These are phyloP conservation scores for Omphalea diandra DNA, from an alignment of 441 rosid genomes.

Conservation along the genomic window DNA sequence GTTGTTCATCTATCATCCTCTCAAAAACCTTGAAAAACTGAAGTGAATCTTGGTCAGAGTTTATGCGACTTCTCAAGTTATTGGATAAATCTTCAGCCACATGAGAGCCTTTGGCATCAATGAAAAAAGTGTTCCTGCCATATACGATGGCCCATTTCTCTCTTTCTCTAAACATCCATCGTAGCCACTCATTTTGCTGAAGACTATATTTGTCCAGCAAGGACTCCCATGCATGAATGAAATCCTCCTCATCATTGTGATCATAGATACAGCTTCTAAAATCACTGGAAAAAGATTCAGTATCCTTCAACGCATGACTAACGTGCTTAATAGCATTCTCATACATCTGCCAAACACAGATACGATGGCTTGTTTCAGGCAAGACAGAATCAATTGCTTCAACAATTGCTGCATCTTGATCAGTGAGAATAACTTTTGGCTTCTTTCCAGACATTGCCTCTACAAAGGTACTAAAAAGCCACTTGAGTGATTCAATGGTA, in stretches of 20 bases:
- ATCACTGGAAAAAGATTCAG: constrained; percentile 13
- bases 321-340: constrained; percentile 26
- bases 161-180: constrained; percentile 18
- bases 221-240: constrained; percentile 17
- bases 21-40: constrained; percentile 17
- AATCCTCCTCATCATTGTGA: constrained; percentile 20
- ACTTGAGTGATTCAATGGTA: constrained; percentile 16
- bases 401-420: constrained; percentile 21
- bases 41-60: constrained; percentile 10
- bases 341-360: constrained; percentile 27
- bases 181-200: constrained; percentile 21
- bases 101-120: constrained; percentile 11
- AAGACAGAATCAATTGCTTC: constrained; percentile 17
- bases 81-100: constrained; percentile 12
- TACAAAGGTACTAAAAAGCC: constrained; percentile 19
- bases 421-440: constrained; percentile 19
- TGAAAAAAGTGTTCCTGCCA: constrained; percentile 13
- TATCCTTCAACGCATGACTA: not conserved
- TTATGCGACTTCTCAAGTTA: constrained; percentile 15
- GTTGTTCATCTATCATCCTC: constrained; percentile 15
- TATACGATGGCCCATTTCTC: constrained; percentile 19
- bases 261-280: constrained; percentile 23
- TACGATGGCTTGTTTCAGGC: constrained; percentile 17
- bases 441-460: constrained; percentile 23
- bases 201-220: constrained; percentile 17